Evolutionary conservation across 2,329 filamentous ascomycete species (phyloP).

Genomic region (Colletotrichum sp.): DNA sequence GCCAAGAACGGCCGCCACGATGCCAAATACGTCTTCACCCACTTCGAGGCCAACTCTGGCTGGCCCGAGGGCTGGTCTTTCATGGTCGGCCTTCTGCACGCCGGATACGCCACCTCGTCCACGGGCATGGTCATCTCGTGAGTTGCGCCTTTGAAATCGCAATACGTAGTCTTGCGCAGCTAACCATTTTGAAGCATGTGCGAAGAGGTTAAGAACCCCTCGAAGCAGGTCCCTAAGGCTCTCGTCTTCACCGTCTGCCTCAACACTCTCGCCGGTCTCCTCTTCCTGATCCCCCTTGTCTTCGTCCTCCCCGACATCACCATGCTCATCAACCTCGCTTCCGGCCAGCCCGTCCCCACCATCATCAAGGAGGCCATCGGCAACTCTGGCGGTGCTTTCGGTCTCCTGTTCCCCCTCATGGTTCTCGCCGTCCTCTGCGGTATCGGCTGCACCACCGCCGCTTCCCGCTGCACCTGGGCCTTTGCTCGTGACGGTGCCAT

Average conservation of each 20-base stretch:
- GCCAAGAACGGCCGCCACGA: constrained; percentile 71
- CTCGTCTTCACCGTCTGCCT: constrained; percentile 72
- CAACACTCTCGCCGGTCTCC: constrained; percentile 69
- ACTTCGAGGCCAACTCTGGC: constrained; percentile 72
- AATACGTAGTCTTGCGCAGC: not conserved
- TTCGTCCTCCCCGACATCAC: constrained; percentile 72
- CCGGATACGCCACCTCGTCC: constrained; percentile 75
- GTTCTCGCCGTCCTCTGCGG: constrained; percentile 72
- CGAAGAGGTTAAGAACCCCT: constrained; percentile 71
- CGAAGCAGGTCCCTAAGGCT: constrained; percentile 73
- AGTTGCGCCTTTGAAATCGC: constrained; percentile 35
- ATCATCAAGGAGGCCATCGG: constrained; percentile 70
- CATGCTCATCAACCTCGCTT: constrained; percentile 56
- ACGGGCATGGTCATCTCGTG: constrained; percentile 83
- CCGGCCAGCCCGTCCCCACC: constrained; percentile 66
- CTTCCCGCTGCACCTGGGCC: constrained; percentile 72
- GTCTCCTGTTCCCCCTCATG: constrained; percentile 67
- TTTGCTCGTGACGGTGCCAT: constrained; percentile 75
- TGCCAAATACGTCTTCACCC: constrained; percentile 68
- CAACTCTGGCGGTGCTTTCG: constrained; percentile 65
- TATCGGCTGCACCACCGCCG: constrained; percentile 72
- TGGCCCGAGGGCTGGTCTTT: constrained; percentile 77
- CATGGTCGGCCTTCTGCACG: constrained; percentile 74
- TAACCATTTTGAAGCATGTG: constrained; percentile 62
- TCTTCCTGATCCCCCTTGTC: constrained; percentile 72